A percentile compares a stretch with the other conserved stretches of the same genome.
These are phyloP conservation scores for cucumber (Cucumis sativus) DNA, from an alignment of 306 rosid genomes.

Conservation along the genomic window Cucumber_9930_V3 NC_026661.2:21045501-21046000, in stretches of 20 bases:
- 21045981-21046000: neutral
- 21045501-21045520: constrained; percentile 79
- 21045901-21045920: constrained; percentile 92
- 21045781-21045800: constrained; percentile 63
- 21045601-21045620: neutral
- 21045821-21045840: constrained; percentile 85
- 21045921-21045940: constrained; percentile 88
- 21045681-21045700: constrained; percentile 56
- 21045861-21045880: constrained; percentile 98
- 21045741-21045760: constrained; percentile 33
- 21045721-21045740: constrained; percentile 51
- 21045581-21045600: neutral
- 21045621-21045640: neutral
- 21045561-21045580: constrained; percentile 58
- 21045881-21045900: constrained; percentile 88
- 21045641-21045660: neutral
- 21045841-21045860: constrained; percentile 94
- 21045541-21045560: constrained; percentile 77
- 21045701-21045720: constrained; percentile 68
- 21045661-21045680: constrained; percentile 66
- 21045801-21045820: constrained; percentile 70
- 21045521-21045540: constrained; percentile 91
- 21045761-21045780: constrained; percentile 98
- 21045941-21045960: constrained; percentile 17
- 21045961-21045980: neutral